A percentile compares a stretch with the other conserved stretches of the same genome.
These are phyloP conservation scores for Leptographium galeiforme DNA, from an alignment of 2,329 filamentous ascomycete species.

Conservation along the genomic window DNA sequence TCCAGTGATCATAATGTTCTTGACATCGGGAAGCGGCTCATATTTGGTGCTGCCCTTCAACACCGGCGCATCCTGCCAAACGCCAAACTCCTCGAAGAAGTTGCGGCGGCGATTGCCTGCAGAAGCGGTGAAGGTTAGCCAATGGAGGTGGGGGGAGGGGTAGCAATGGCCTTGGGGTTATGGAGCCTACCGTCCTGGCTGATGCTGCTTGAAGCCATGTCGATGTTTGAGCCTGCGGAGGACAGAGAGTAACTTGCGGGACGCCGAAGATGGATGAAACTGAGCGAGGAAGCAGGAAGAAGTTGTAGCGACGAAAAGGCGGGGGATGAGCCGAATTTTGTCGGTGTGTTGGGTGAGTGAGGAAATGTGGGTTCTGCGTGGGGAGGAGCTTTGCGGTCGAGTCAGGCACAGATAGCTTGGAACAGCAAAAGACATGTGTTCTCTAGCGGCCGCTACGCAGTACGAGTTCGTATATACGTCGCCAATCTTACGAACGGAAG, in stretches of 20 bases:
- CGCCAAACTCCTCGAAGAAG: constrained; percentile 44
- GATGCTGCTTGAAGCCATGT: constrained; percentile 1
- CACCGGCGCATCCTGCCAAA: constrained; percentile 61
- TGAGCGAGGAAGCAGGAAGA: constrained; percentile 1
- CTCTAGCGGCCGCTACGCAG: neutral
- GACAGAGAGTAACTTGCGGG: neutral
- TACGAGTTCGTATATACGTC: neutral
- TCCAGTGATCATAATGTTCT: constrained; percentile 73
- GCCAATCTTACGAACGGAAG: neutral
- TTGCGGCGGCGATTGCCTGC: constrained; percentile 15
- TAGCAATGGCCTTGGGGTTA: neutral
- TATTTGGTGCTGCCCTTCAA: constrained; percentile 58
- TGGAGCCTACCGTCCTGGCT: constrained; percentile 5
- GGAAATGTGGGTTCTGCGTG: constrained; percentile 6
- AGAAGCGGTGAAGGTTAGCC: constrained; percentile 4
- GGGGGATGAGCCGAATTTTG: constrained; percentile 7
- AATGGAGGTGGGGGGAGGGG: no score
- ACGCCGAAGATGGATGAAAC: neutral
- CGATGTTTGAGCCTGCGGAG: neutral
- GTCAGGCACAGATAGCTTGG: neutral
- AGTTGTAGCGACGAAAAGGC: constrained; percentile 2
- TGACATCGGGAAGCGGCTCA: constrained; percentile 52
- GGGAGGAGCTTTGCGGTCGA: neutral
- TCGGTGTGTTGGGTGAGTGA: constrained; percentile 1
- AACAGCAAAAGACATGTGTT: neutral